Evolutionary conservation across 1,139 yeast genomes (phyloP).

Genomic region (Candida sanyaensis): DNA sequence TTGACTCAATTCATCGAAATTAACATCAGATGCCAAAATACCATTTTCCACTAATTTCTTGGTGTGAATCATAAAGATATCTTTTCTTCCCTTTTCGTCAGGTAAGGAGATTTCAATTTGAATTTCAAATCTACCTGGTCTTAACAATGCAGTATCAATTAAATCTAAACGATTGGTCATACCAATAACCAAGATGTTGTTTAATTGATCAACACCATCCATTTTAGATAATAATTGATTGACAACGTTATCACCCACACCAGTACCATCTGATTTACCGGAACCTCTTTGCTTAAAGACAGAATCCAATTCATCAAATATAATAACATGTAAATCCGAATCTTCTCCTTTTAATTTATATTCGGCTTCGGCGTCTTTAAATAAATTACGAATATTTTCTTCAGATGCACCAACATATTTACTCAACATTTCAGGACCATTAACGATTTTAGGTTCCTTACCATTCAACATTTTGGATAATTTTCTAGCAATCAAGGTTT

Average conservation of each 20-base stretch:
- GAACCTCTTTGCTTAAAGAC: constrained; percentile 98
- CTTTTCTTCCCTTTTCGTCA: constrained; percentile 89
- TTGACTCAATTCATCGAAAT: constrained; percentile 75
- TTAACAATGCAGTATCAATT: constrained; percentile 87
- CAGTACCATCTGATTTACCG: constrained; percentile 89
- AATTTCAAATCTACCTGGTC: constrained; percentile 99
- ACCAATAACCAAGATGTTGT: constrained; percentile 93
- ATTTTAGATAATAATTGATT: constrained; percentile 95
- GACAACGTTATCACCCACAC: constrained; percentile 98
- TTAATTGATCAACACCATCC: constrained; percentile 99
- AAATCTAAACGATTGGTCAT: constrained; percentile 97
- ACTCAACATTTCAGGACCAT: constrained; percentile 97
- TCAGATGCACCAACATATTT: constrained; percentile 97
- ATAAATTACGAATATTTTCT: constrained; percentile 91
- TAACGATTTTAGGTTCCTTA: constrained; percentile 96
- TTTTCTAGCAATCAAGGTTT: constrained; percentile 94
- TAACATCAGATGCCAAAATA: constrained; percentile 74
- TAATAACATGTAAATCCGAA: constrained; percentile 89
- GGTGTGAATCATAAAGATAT: constrained; percentile 90
- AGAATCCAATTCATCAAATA: constrained; percentile 96
- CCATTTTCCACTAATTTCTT: constrained; percentile 84
- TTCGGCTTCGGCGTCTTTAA: constrained; percentile 96
- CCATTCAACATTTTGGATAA: constrained; percentile 97
- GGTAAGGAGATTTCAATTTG: constrained; percentile 96
- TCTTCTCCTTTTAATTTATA: constrained; percentile 93